Percentiles rank a stretch among this genome's conserved stretches.
Evolutionary conservation across 306 rosid genomes (phyloP).

Genomic region (Cucurbita moschata): DNA sequence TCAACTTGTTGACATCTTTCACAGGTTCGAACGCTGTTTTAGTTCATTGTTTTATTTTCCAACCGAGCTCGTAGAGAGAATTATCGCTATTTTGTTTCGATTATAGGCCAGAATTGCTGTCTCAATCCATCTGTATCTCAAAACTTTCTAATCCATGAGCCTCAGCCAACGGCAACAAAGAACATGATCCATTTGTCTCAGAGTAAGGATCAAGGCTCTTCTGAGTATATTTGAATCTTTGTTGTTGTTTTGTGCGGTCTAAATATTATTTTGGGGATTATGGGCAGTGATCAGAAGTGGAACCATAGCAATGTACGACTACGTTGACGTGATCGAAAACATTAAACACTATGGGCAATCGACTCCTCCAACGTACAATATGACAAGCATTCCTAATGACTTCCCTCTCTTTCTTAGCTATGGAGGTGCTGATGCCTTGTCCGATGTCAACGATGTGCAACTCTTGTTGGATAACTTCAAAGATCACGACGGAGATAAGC

Average conservation of each 20-base stretch:
- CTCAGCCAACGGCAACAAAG: constrained; percentile 80
- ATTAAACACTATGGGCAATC: constrained; percentile 47
- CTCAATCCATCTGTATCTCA: constrained; percentile 44
- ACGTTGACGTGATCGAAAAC: constrained; percentile 25
- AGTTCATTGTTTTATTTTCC: neutral
- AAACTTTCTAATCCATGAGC: constrained; percentile 61
- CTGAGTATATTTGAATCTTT: neutral
- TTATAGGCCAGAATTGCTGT: constrained; percentile 60
- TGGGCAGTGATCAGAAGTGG: constrained; percentile 63
- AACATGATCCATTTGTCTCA: constrained; percentile 81
- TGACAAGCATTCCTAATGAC: constrained; percentile 46
- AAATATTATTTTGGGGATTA: neutral
- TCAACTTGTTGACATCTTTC: constrained; percentile 55
- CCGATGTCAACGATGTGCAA: constrained; percentile 54
- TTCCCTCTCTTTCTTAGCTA: constrained; percentile 53
- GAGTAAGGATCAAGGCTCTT: constrained; percentile 26
- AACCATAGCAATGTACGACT: constrained; percentile 51
- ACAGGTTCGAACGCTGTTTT: constrained; percentile 34
- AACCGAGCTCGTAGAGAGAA: neutral
- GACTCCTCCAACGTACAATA: constrained; percentile 54
- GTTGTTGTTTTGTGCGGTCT: neutral
- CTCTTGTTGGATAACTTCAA: constrained; percentile 32
- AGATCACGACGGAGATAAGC: constrained; percentile 44
- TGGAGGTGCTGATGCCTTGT: constrained; percentile 59
- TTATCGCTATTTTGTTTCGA: neutral